Evolutionary conservation across 306 rosid genomes (phyloP).

Genomic region (Cyamopsis tetragonoloba): DNA sequence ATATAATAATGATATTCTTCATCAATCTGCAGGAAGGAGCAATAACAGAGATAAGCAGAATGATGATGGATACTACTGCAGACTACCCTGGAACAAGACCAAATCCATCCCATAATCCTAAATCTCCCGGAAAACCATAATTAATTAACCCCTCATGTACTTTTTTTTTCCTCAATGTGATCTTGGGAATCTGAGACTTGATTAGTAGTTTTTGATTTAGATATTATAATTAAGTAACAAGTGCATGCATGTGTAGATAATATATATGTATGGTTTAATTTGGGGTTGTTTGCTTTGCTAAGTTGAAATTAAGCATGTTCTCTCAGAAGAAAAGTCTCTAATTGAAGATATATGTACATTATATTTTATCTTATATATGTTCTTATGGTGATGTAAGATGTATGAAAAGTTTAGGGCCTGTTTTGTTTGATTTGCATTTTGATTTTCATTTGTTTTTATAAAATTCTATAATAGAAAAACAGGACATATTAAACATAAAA

Average conservation of each 20-base stretch:
- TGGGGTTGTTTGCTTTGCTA: conserved; percentile 12
- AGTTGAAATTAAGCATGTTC: not conserved
- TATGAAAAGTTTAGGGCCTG: too few relatives aligned
- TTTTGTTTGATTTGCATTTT: too few relatives aligned
- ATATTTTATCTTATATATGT: too few relatives aligned
- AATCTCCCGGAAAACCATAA: conserved; percentile 32
- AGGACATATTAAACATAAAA: too few relatives aligned
- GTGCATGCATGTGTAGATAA: not conserved
- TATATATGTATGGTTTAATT: not conserved
- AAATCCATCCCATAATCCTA: conserved; percentile 38
- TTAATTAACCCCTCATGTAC: too few relatives aligned
- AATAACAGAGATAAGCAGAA: conserved; percentile 22
- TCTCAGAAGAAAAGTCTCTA: not conserved
- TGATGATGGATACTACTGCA: conserved; percentile 19
- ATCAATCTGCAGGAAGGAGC: conserved; percentile 18
- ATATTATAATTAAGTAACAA: not conserved
- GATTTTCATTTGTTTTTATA: too few relatives aligned
- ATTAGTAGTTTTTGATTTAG: too few relatives aligned
- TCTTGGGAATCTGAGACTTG: not conserved
- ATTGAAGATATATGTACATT: too few relatives aligned
- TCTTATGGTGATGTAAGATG: too few relatives aligned
- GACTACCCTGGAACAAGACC: conserved; percentile 32
- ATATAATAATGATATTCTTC: not conserved
- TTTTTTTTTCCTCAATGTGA: not conserved
- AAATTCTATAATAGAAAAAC: too few relatives aligned